These are phyloP conservation scores for Cyclotella atomus DNA, from an alignment of 108 stramenopile species.

Conservation along the genomic window DNA sequence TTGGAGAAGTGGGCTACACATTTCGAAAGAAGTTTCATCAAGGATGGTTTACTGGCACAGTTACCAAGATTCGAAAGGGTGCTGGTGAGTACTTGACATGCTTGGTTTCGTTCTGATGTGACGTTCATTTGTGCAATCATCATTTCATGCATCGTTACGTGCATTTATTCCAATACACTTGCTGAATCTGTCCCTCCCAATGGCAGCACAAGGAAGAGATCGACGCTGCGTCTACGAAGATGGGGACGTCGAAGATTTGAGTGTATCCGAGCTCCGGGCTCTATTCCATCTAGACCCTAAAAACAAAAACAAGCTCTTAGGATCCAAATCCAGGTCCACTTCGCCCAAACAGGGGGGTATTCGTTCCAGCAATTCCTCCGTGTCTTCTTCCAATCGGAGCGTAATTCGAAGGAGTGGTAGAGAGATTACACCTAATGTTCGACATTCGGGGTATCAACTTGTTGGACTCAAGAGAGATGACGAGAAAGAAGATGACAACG, in stretches of 20 bases:
- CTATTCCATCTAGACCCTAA: conserved; percentile 17
- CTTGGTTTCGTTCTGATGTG: not conserved
- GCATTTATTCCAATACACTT: not conserved
- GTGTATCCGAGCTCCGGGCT: conserved; percentile 18
- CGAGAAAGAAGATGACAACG: no score
- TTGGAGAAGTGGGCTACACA: conserved; percentile 33
- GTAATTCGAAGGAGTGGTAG: not conserved
- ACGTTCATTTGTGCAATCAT: not conserved
- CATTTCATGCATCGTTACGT: not conserved
- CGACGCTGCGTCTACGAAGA: conserved; percentile 46
- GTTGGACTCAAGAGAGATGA: not conserved
- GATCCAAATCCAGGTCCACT: not conserved
- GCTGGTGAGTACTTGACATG: conserved; percentile 18
- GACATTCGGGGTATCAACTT: not conserved
- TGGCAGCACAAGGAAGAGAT: conserved; percentile 23
- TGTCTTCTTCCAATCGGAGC: not conserved
- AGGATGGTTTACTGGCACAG: conserved; percentile 29
- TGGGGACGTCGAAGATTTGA: conserved; percentile 46
- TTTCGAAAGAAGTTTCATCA: conserved; percentile 32
- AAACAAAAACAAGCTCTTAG: conserved; percentile 4
- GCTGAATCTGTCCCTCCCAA: not conserved
- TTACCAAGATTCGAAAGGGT: conserved; percentile 24
- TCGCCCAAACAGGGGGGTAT: not conserved
- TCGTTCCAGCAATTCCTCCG: not conserved
- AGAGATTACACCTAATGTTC: not conserved